Conservation (phyloP, 768 basidiomycete species). For the Agrocybe pediades region DNA sequence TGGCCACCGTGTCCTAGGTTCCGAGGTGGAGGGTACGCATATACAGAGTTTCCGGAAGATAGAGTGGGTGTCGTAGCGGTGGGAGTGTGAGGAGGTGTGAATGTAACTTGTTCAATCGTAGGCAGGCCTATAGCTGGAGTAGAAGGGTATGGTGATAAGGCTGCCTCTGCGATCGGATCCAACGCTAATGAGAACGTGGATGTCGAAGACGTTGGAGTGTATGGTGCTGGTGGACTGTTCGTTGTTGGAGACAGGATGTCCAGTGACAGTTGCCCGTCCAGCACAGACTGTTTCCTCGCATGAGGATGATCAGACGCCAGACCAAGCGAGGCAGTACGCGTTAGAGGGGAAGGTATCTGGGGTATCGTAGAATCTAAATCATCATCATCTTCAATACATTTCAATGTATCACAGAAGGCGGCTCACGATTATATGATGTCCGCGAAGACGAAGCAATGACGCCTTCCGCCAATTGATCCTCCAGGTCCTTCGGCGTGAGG, state of each 20-base stretch:
- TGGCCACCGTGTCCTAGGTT: constrained; percentile 7
- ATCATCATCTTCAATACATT: background rate
- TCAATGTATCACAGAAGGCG: background rate
- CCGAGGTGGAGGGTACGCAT: constrained; percentile 35
- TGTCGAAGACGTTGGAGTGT: constrained; percentile 42
- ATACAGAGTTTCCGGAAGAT: constrained; percentile 24
- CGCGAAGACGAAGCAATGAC: constrained; percentile 30
- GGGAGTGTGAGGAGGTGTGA: constrained; percentile 29
- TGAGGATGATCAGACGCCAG: constrained; percentile 70
- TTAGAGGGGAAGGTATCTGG: constrained; percentile 43
- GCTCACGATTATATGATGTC: constrained; percentile 23
- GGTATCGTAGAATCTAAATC: constrained; percentile 34
- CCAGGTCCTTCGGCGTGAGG: constrained; percentile 52
- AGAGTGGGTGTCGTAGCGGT: constrained; percentile 8
- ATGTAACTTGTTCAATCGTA: constrained; percentile 30
- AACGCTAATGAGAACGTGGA: constrained; percentile 42
- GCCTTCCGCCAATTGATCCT: constrained; percentile 33
- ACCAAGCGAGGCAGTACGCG: constrained; percentile 52
- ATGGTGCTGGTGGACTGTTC: constrained; percentile 29
- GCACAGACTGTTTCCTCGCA: constrained; percentile 71
- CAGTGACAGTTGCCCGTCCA: constrained; percentile 49
- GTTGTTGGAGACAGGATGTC: constrained; percentile 32
- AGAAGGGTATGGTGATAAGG: constrained; percentile 27
- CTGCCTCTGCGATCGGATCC: constrained; percentile 35
- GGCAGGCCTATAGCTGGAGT: constrained; percentile 29